These are phyloP conservation scores for Gracilariopsis chorda DNA, from an alignment of 23 red algal species.

Conservation along the genomic window DNA sequence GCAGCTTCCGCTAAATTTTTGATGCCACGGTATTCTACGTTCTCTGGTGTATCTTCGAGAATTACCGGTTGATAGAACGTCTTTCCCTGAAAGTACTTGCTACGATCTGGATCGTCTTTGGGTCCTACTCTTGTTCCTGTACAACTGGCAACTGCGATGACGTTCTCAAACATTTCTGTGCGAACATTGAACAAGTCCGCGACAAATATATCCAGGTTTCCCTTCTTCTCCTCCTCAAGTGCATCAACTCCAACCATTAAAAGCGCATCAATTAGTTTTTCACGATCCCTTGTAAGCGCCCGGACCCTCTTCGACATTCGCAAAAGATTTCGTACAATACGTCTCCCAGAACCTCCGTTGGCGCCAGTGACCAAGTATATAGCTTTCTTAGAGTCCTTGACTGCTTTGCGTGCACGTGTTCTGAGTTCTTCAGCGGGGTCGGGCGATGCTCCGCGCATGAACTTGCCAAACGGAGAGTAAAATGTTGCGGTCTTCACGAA, in stretches of 20 bases:
- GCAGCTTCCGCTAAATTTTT: slow-evolving; percentile 46
- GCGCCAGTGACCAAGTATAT: slow-evolving; percentile 89
- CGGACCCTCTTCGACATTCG: slow-evolving; percentile 5
- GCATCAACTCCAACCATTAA: slow-evolving; percentile 30
- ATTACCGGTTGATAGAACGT: slow-evolving; percentile 78
- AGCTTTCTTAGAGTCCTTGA: not conserved
- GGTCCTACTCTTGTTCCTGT: slow-evolving; percentile 83
- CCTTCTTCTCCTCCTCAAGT: not conserved
- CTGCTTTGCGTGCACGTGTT: not conserved
- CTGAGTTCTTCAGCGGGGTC: slow-evolving; percentile 16
- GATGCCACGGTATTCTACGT: slow-evolving; percentile 88
- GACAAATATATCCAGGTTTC: slow-evolving; percentile 57
- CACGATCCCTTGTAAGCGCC: slow-evolving; percentile 68
- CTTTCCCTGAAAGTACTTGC: slow-evolving; percentile 84
- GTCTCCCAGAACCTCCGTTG: slow-evolving; percentile 77
- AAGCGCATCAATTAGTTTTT: slow-evolving; percentile 43
- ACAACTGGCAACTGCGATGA: slow-evolving; percentile 66
- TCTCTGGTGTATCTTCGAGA: slow-evolving; percentile 74
- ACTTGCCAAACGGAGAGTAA: slow-evolving; percentile 47
- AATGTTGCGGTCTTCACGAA: slow-evolving; percentile 64
- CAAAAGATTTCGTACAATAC: slow-evolving; percentile 74
- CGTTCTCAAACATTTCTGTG: slow-evolving; percentile 62
- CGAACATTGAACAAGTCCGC: slow-evolving; percentile 86
- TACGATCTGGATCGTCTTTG: slow-evolving; percentile 51
- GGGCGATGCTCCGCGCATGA: not conserved